phyloP scores from a whole-genome alignment of 371 early-diverging fungal genomes.

The Mortierella sp. region DNA sequence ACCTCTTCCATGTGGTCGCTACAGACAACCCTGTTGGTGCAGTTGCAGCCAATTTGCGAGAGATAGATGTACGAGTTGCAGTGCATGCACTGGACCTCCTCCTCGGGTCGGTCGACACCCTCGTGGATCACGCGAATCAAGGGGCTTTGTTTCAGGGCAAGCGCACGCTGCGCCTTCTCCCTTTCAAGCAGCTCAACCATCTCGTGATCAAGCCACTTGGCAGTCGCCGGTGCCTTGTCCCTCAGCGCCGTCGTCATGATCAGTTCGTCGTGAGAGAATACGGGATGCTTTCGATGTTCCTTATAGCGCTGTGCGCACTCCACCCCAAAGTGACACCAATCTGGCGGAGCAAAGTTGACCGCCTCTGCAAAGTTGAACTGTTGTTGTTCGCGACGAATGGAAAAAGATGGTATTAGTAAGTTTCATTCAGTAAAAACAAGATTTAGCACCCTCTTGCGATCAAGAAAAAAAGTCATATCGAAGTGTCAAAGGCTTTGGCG shows the following conservation, averaged over 20 bases:
- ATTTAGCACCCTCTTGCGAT: not conserved
- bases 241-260: conserved; percentile 71
- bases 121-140: conserved; percentile 60
- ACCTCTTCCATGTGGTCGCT: conserved; percentile 73
- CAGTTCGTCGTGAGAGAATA: conserved; percentile 95
- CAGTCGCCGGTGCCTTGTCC: conserved; percentile 60
- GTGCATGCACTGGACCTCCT: conserved; percentile 75
- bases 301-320: conserved; percentile 87
- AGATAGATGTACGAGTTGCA: conserved; percentile 84
- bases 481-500: conserved; percentile 13
- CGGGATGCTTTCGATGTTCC: conserved; percentile 83
- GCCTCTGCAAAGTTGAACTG: conserved; percentile 96
- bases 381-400: not conserved
- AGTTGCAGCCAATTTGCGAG: conserved; percentile 75
- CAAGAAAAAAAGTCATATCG: not conserved
- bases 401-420: not conserved
- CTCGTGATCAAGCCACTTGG: conserved; percentile 70
- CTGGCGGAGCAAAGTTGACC: conserved; percentile 94
- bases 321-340: conserved; percentile 92
- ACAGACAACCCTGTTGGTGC: conserved; percentile 75
- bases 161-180: conserved; percentile 68
- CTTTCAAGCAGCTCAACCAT: conserved; percentile 69
- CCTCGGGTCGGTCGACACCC: conserved; percentile 63
- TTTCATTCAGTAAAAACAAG: not conserved
- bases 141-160: conserved; percentile 61